phyloP scores from a whole-genome alignment of 164 flowering plant genomes.

The Paratinospora sagittata region DNA sequence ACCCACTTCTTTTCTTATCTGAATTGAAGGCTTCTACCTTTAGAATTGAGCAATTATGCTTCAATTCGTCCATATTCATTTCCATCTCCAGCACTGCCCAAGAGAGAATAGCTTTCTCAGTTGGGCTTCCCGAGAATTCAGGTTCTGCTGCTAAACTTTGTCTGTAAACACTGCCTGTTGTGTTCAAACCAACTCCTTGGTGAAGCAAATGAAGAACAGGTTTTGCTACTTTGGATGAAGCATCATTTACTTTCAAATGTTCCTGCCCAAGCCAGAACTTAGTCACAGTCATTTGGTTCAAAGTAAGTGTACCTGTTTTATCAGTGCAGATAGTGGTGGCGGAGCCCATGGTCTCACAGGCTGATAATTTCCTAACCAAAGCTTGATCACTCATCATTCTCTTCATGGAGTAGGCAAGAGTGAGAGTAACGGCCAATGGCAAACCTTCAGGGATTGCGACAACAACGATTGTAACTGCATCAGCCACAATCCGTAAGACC shows the following conservation, averaged over 20 bases:
- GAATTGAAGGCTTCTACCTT: constrained; percentile 40
- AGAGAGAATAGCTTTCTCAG: constrained; percentile 60
- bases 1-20: constrained; percentile 46
- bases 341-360: constrained; percentile 38
- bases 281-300: constrained; percentile 54
- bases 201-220: constrained; percentile 28
- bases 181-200: constrained; percentile 48
- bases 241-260: constrained; percentile 9
- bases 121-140: constrained; percentile 61
- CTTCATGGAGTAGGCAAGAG: constrained; percentile 43
- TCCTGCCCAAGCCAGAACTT: constrained; percentile 45
- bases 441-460: constrained; percentile 41
- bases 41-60: constrained; percentile 19
- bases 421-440: constrained; percentile 34
- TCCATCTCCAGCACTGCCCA: constrained; percentile 44
- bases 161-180: constrained; percentile 42
- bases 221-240: constrained; percentile 11
- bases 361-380: constrained; percentile 31
- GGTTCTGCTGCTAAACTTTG: constrained; percentile 14
- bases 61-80: constrained; percentile 27
- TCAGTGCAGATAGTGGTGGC: constrained; percentile 34
- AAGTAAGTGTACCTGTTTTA: constrained; percentile 50
- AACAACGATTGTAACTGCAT: constrained; percentile 38
- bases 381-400: constrained; percentile 39
- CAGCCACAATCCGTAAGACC: constrained; percentile 25